Evolutionary conservation across 2,329 filamentous ascomycete genomes (phyloP), one percentile per base, ranked within the genome.

Genomic region (Leptographium flavum): DNA sequence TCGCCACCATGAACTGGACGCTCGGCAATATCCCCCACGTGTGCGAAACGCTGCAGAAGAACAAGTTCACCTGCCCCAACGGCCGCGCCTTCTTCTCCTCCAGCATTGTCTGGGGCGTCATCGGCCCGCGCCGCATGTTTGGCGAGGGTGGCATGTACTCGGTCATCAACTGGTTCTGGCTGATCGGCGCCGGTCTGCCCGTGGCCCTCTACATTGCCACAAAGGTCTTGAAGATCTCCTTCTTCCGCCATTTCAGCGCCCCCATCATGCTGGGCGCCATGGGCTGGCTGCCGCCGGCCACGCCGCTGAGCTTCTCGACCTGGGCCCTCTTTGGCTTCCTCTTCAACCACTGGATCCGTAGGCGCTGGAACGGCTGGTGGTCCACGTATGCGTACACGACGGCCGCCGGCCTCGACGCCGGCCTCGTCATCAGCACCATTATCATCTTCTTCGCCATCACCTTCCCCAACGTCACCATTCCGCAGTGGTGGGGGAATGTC

Each of bases 371-470:
- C 4, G 81, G 78, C 30, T 86, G 81, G 82, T 87, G 82, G 82
- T 66, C 81, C 59, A 76, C 80, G 59, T 87, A 84, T 64, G 86
- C 87, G 64, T 87, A 86, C 58, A 70, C 85, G 55, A 76, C 79
- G 0, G 83, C 80, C 17, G 81, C 81, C 0, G 82, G 77, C 1
- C 64, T 87, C 31, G 82, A 86, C 58, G 74, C 73, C 41, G 81
- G 81, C 6, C 67, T 84, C 5, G 75, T 79, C 13, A 58, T 85
- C 17, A 73, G 71, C 30, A 80, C 79, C 0, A 70, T 87, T 30
- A 58, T 86, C 47, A 79, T 86, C 47, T 83, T 87, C 65, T 75
- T 83, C 53, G 70, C 76, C 1, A 62, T 87, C 25, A 75, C 77
- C 46, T 58, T 85, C 52, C 79, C 79, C 3, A 63, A 67, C 28